Evolutionary conservation across 176 grass and related monocot species (phyloP).

Genomic region (Stipa capillata): DNA sequence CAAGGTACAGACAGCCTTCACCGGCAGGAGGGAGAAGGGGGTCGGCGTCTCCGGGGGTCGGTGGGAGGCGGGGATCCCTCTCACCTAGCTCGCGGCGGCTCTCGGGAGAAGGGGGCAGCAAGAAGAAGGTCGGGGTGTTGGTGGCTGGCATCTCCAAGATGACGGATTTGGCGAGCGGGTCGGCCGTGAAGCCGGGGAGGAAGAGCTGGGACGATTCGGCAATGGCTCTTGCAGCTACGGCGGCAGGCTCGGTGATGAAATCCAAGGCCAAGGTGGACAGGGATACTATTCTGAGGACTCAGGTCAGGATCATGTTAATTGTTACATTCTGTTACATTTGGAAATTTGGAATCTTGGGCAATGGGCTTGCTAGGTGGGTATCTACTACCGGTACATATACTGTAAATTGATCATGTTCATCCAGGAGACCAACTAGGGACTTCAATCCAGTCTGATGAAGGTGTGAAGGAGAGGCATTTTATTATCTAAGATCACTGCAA

Average conservation of each 20-base stretch:
- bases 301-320: constrained; percentile 45
- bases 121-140: constrained; percentile 66
- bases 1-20: constrained; percentile 74
- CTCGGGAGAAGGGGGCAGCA: constrained; percentile 44
- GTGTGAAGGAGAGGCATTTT: background rate
- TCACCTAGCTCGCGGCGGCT: constrained; percentile 39
- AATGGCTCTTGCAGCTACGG: background rate
- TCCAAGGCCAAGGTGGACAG: constrained; percentile 50
- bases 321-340: background rate
- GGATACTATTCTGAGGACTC: constrained; percentile 60
- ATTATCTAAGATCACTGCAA: background rate
- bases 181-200: constrained; percentile 41
- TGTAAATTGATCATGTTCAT: background rate
- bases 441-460: background rate
- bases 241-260: constrained; percentile 11
- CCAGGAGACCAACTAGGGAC: background rate
- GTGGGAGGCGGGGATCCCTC: constrained; percentile 48
- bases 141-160: constrained; percentile 80
- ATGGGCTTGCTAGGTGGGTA: background rate
- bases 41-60: constrained; percentile 27
- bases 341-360: background rate
- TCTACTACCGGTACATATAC: background rate
- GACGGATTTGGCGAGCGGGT: constrained; percentile 52
- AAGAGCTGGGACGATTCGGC: constrained; percentile 89
- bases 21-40: constrained; percentile 40